Evolutionary conservation across 2,329 filamentous ascomycete genomes (phyloP).

Genomic region (Colletotrichum simmondsii): DNA sequence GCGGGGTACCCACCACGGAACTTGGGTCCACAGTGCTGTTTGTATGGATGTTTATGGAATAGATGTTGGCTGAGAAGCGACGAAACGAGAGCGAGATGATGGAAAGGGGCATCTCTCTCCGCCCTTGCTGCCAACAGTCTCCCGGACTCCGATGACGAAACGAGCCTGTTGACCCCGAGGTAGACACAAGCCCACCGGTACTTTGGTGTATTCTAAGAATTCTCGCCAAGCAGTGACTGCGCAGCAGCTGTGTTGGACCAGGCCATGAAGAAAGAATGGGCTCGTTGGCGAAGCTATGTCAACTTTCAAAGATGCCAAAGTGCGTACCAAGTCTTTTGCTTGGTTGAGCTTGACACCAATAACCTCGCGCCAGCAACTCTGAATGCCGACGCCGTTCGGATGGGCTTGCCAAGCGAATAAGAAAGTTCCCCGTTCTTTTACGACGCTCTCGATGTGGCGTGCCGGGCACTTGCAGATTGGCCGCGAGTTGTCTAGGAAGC

Average conservation of each 20-base stretch:
- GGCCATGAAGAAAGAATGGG: background rate
- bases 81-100: background rate
- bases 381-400: background rate
- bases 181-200: background rate
- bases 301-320: background rate
- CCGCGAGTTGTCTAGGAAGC: background rate
- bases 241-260: background rate
- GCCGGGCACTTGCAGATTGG: constrained; percentile 9
- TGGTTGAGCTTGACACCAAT: background rate
- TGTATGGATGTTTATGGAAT: background rate
- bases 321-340: background rate
- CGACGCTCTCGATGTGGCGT: background rate
- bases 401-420: background rate
- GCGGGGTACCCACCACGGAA: background rate
- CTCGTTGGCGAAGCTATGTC: background rate
- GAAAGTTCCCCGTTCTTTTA: background rate
- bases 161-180: background rate
- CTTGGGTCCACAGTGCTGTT: background rate
- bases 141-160: background rate
- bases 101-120: background rate
- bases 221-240: background rate
- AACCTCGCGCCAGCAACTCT: background rate
- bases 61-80: background rate
- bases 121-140: background rate
- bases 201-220: background rate